Base-by-base conservation (phyloP, 2,329 filamentous ascomycete genomes). In the Beauveria pseudobassiana region DNA sequence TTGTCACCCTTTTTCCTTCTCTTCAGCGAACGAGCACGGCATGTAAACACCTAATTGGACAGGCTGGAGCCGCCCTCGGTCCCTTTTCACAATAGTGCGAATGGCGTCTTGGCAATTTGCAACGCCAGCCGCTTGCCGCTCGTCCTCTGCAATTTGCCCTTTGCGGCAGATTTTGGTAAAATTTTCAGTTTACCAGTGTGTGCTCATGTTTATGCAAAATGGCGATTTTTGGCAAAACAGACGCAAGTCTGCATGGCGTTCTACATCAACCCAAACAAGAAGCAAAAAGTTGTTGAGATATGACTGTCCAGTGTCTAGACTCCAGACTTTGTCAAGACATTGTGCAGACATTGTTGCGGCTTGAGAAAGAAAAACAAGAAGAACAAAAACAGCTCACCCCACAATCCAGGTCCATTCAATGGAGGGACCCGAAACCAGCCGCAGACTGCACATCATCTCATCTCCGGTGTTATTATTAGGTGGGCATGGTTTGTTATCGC, bases 401-500 rank as follows among this genome's bases (percentile, higher is more conserved):
- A 12, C 28, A 22, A 38, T 34, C 49, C 49, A 34, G 18, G 49
- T 51, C 18, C 49, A 38, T 8, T 4, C 38, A 5, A 46, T 20
- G 52, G 40, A 24, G 22, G 42, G 26, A 46, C 54, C 51, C 43
- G 7, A 16, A 57, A 34, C 38, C 54, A 58, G 55, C 55, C 55
- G 48, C 43, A 22, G 22, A 20, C 38, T 45, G 42, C 53, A 56
- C 53, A 56, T 56, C 53, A 48, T 57, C 54, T 57, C 54, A 57
- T 57, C 54, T 57, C 54, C 54, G 28, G 42, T 18, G 43, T 38
- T 38, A 38, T 38, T 38, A 38, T 38, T 38, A 38, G 34, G 34
- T 14, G 34, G 34, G 34, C 34, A 38, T 38, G n/a, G 28, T n/a
- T 30, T 51, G 49, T n/a, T 28, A 20, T 52, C 28, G 18, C 34